Conservation (phyloP, 306 rosid species). For the Ziziphus jujuba region DNA sequence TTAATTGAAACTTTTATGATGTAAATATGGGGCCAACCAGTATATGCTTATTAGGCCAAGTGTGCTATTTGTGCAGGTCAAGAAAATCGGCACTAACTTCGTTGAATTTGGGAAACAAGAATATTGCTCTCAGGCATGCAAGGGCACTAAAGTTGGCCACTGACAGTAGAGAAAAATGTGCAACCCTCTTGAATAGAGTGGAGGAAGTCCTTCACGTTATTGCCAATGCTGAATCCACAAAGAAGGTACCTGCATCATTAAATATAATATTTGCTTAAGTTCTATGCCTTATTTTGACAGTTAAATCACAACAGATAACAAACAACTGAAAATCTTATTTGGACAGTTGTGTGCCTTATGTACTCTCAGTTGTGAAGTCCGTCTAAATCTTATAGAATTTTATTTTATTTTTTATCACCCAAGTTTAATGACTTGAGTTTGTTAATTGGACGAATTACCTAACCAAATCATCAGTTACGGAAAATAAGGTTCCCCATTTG, state of each 20-base stretch:
- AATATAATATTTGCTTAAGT: background rate
- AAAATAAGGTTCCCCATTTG: slow-evolving; percentile 16
- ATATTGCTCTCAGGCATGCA: slow-evolving; percentile 68
- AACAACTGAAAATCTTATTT: no score
- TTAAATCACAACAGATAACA: background rate
- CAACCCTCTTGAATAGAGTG: slow-evolving; percentile 72
- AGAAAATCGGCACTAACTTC: slow-evolving; percentile 72
- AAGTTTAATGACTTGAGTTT: background rate
- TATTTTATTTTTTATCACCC: background rate
- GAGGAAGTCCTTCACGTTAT: slow-evolving; percentile 72
- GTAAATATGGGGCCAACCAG: background rate
- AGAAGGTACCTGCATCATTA: slow-evolving; percentile 49
- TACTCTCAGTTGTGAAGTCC: background rate
- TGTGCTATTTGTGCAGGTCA: slow-evolving; percentile 44
- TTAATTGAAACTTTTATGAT: background rate
- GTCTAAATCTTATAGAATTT: background rate
- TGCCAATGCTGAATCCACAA: slow-evolving; percentile 75
- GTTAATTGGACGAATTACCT: slow-evolving; percentile 16
- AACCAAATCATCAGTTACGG: slow-evolving; percentile 7
- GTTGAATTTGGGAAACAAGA: slow-evolving; percentile 72
- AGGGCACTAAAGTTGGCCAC: slow-evolving; percentile 68
- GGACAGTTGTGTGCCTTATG: no score
- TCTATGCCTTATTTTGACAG: background rate
- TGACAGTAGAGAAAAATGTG: slow-evolving; percentile 73
- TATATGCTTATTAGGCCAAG: slow-evolving; percentile 8